Evolutionary conservation across 108 stramenopile species (phyloP), one percentile per base, ranked within the genome.

Genomic region (Aurantiochytrium sp.): DNA sequence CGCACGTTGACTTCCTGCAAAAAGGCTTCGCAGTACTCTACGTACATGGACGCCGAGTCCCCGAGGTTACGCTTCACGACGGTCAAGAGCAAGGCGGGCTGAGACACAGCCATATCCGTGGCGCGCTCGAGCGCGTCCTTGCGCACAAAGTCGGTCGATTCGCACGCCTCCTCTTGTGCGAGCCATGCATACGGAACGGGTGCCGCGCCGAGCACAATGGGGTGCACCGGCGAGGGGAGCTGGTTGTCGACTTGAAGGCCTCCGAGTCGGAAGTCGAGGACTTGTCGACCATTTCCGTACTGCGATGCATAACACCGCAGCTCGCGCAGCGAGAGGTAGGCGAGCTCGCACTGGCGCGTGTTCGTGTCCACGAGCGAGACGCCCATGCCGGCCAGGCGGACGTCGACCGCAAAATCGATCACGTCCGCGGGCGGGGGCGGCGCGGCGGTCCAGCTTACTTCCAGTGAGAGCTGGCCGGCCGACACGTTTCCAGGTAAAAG

Each of bases 241-340:
- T 81, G 73, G 45, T 81, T 81, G 39, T 81, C 73, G 39, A 81
- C n/a, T 24, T 81, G 73, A 6, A 81, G n/a, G 32, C 19, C 39
- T 37, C 73, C 73, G 19, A 81, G 42, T 0, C 39, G 45, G 12
- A 41, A n/a, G 30, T 81, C 73, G 36, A 48, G 24, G 45, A 81
- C 45, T 81, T 81, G 73, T 0, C 73, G 73, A 17, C 73, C 73
- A 48, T 81, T 48, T 6, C 39, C 39, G 39, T 81, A 30, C 12
- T 81, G n/a, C 12, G 42, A 6, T 6, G 39, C 73, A 81, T 81
- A 81, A 27, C 39, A 41, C 45, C 73, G 39, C 45, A 42, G 36
- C 6, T 81, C 42, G 6, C 73, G 39, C 3, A 81, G 15, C 6
- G 73, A 81, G 21, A 81, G 8, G 45, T 81, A 81, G n/a, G 73